Percentiles rank a stretch among this genome's conserved stretches.
These are phyloP conservation scores for Penicillium sp. DNA, from an alignment of 2,329 filamentous ascomycete genomes.

Conservation along the genomic window DNA sequence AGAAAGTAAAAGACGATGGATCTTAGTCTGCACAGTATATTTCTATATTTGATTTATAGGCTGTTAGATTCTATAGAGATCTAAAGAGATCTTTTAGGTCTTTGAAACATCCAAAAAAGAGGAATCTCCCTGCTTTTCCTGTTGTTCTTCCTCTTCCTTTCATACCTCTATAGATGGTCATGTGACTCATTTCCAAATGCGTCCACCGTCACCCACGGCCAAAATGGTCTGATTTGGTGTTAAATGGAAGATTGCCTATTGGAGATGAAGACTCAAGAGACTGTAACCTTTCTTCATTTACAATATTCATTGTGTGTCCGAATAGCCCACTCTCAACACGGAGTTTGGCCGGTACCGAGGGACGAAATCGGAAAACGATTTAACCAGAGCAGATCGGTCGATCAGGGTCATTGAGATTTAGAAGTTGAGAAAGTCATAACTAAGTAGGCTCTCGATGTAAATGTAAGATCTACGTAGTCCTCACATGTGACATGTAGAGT, in stretches of 20 bases:
- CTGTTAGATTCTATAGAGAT: neutral
- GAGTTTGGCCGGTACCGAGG: slow-evolving; percentile 18
- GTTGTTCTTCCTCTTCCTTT: neutral
- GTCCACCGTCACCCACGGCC: neutral
- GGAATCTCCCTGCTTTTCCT: neutral
- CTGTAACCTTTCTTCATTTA: neutral
- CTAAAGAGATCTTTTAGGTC: neutral
- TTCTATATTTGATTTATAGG: no score
- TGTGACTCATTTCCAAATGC: slow-evolving; percentile 7
- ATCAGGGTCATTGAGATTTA: slow-evolving; percentile 6
- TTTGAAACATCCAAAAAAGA: no score
- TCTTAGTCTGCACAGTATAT: no score
- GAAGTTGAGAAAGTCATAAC: no score
- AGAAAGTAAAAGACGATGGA: no score
- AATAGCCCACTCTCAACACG: neutral
- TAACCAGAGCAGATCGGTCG: slow-evolving; percentile 9
- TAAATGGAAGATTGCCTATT: neutral
- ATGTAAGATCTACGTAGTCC: no score
- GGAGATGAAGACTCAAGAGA: no score
- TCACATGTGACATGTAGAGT: no score
- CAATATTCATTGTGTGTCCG: neutral
- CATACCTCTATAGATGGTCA: slow-evolving; percentile 8
- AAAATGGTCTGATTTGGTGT: neutral
- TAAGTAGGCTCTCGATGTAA: no score
- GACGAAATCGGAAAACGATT: slow-evolving; percentile 19